Evolutionary conservation across 306 rosid genomes (phyloP).

Genomic region (Prunus salicina): DNA sequence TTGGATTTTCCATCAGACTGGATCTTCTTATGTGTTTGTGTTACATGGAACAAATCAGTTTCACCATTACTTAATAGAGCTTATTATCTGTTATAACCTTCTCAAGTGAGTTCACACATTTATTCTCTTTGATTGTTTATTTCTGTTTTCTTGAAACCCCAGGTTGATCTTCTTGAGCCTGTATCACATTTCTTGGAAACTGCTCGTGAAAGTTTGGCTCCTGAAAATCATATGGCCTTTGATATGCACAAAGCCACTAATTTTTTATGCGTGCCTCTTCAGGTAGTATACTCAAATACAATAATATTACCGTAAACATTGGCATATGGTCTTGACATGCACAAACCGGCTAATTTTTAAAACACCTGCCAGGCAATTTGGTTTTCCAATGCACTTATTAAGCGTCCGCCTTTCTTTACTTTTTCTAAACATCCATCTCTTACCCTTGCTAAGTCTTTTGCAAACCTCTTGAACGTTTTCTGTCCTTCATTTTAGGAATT

Average conservation of each 20-base stretch:
- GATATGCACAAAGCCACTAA: conserved; percentile 67
- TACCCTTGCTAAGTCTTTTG: not conserved
- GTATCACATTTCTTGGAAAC: conserved; percentile 87
- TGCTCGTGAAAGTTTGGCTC: conserved; percentile 71
- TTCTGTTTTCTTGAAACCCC: conserved; percentile 26
- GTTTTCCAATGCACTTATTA: not conserved
- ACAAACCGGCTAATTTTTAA: not conserved
- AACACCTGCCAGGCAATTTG: not conserved
- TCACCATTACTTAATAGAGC: not conserved
- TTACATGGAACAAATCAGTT: not conserved
- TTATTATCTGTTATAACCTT: not conserved
- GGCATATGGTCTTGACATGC: not conserved
- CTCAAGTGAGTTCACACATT: not conserved
- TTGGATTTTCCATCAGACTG: not conserved
- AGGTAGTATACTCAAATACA: conserved; percentile 46
- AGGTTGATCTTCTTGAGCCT: conserved; percentile 99
- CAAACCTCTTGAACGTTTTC: conserved; percentile 17
- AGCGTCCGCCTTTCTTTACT: not conserved
- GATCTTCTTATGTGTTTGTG: not conserved
- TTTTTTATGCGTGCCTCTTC: conserved; percentile 84
- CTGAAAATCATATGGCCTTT: conserved; percentile 46
- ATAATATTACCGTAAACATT: not conserved
- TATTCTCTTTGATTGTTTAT: conserved; percentile 11
- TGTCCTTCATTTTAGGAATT: conserved; percentile 54
- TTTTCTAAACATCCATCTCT: not conserved